Conservation (phyloP, 257 asterid genomes). For the Nicotiana knightiana region DNA sequence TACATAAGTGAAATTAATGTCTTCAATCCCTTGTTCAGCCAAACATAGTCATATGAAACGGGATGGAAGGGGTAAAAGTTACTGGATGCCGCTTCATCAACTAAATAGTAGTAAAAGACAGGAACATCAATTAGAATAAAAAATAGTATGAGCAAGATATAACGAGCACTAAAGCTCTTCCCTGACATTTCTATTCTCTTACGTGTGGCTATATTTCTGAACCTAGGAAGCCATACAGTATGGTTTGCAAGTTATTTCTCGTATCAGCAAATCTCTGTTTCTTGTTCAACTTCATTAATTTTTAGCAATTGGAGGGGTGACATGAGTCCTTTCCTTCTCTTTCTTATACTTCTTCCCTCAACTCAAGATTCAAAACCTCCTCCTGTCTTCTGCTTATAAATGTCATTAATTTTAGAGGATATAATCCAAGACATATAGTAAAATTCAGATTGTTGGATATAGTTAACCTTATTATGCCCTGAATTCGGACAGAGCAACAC, state of each 20-base stretch:
- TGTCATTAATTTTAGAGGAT: background rate
- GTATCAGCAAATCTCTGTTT: background rate
- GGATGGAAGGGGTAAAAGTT: background rate
- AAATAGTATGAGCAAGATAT: no score
- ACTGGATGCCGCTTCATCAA: background rate
- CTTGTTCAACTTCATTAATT: background rate
- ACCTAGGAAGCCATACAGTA: no score
- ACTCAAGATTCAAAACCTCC: background rate
- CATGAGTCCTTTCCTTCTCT: background rate
- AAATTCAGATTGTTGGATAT: background rate
- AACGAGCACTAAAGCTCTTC: no score
- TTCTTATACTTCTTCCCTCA: background rate
- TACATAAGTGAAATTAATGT: no score
- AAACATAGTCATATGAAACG: background rate
- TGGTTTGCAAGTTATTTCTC: background rate
- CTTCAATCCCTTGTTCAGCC: background rate
- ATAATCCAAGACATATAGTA: background rate
- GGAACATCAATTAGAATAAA: no score
- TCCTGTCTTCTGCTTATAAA: background rate
- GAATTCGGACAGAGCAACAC: background rate
- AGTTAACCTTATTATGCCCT: background rate
- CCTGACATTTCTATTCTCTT: no score
- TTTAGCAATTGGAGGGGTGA: background rate
- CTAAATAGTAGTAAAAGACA: background rate
- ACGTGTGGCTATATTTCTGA: no score